Evolutionary conservation across 495 filamentous ascomycete species (phyloP).

Genomic region (Lasiosphaeria ovina): DNA sequence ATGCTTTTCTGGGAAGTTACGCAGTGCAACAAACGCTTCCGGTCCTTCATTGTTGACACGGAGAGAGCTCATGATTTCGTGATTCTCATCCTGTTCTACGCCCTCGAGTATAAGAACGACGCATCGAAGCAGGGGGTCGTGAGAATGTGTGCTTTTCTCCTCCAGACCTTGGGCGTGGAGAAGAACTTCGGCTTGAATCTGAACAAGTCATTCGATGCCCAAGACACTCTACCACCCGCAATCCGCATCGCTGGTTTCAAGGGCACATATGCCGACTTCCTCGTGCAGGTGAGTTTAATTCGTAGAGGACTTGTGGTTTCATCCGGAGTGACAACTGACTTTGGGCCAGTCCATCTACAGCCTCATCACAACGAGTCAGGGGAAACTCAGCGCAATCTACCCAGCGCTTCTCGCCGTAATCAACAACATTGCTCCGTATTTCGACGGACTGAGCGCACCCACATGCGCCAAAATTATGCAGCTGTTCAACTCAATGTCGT

Average conservation of each 20-base stretch:
- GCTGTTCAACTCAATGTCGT: constrained; percentile 90
- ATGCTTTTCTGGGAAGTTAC: constrained; percentile 97
- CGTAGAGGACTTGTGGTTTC: not conserved
- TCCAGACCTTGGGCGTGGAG: constrained; percentile 94
- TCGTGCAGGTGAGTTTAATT: constrained; percentile 72
- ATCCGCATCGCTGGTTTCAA: constrained; percentile 81
- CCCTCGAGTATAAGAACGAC: constrained; percentile 81
- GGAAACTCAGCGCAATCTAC: constrained; percentile 88
- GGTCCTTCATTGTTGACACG: constrained; percentile 95
- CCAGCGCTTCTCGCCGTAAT: constrained; percentile 89
- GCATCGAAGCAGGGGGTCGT: constrained; percentile 88
- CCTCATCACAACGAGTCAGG: constrained; percentile 88
- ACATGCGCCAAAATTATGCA: constrained; percentile 82
- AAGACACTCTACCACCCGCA: constrained; percentile 78
- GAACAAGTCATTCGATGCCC: constrained; percentile 84
- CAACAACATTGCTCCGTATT: constrained; percentile 85
- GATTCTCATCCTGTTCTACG: constrained; percentile 87
- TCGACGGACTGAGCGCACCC: constrained; percentile 70
- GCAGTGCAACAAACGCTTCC: constrained; percentile 97
- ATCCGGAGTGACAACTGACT: constrained; percentile 31
- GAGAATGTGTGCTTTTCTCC: constrained; percentile 92
- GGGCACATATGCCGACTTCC: constrained; percentile 89
- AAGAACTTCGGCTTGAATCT: constrained; percentile 85
- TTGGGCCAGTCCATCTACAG: constrained; percentile 76
- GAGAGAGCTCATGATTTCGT: constrained; percentile 91